phyloP scores from a whole-genome alignment of 2,329 filamentous ascomycete species.

The Pseudocercospora pini-densiflorae region DNA sequence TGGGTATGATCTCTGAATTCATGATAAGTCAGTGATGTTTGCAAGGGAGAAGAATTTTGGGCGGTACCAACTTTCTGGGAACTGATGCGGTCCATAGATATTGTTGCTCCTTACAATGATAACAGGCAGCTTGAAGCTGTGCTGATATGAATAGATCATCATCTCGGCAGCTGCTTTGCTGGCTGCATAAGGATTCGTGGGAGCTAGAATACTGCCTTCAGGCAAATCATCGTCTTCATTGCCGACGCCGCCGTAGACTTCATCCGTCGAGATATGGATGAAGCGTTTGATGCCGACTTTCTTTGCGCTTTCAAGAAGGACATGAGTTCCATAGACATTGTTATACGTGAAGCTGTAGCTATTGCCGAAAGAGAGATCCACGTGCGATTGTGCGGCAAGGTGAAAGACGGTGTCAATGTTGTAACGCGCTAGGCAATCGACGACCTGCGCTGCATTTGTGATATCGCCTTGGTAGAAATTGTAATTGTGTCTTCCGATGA shows the following conservation, averaged over 20 bases:
- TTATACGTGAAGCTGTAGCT: not conserved
- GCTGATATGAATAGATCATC: not conserved
- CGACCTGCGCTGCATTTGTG: not conserved
- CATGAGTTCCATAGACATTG: not conserved
- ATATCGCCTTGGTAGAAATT: not conserved
- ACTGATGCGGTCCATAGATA: not conserved
- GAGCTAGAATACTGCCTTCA: not conserved
- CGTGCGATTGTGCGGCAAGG: not conserved
- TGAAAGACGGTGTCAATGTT: not conserved
- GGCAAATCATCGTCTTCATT: not conserved
- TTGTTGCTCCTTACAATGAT: not conserved
- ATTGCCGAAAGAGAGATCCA: not conserved
- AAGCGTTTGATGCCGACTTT: not conserved
- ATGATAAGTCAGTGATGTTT: not conserved
- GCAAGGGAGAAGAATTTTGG: too few relatives aligned
- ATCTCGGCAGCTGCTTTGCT: not conserved
- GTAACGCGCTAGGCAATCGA: not conserved
- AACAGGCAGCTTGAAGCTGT: not conserved
- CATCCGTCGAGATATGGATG: not conserved
- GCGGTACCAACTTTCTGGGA: not conserved
- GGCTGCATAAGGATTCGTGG: not conserved
- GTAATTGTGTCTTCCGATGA: not conserved
- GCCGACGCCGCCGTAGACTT: not conserved
- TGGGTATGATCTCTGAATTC: not conserved
- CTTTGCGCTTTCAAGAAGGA: not conserved